phyloP scores from a whole-genome alignment of 441 rosid genomes.

The Erysimum cheiri region DNA sequence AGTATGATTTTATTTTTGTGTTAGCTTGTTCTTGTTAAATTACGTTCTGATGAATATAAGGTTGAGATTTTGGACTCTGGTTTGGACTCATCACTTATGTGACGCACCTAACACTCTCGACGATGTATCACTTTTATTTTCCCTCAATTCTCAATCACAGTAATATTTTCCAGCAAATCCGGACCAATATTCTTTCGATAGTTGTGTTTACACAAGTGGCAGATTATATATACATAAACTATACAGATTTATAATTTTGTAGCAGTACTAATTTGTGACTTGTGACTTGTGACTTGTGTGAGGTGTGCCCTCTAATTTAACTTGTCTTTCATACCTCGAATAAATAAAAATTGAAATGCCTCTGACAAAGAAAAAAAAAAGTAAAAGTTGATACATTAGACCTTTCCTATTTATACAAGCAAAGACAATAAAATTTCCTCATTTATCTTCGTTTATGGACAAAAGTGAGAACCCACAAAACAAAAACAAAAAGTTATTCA shows the following conservation, averaged over 20 bases:
- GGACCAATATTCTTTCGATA: slow-evolving; percentile 30
- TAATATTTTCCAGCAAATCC: slow-evolving; percentile 15
- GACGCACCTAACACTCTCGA: slow-evolving; percentile 16
- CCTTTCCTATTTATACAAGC: slow-evolving; percentile 41
- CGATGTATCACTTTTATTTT: slow-evolving; percentile 3
- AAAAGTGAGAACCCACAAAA: slow-evolving; percentile 8
- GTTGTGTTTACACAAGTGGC: slow-evolving; percentile 10
- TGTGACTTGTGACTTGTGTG: neutral
- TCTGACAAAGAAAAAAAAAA: slow-evolving; percentile 33
- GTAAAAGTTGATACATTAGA: slow-evolving; percentile 37
- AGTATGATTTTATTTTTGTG: neutral
- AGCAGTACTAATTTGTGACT: neutral
- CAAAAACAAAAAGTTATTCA: neutral
- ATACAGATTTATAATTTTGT: neutral
- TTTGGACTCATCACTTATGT: slow-evolving; percentile 23
- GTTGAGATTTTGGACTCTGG: neutral
- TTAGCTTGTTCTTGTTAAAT: neutral
- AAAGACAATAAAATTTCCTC: slow-evolving; percentile 32
- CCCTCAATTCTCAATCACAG: neutral
- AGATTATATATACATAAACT: neutral
- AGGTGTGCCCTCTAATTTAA: slow-evolving; percentile 10
- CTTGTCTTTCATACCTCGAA: slow-evolving; percentile 25
- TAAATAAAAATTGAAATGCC: slow-evolving; percentile 6
- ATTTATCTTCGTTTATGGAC: slow-evolving; percentile 1
- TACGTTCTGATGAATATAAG: too few relatives aligned